Base-by-base conservation (phyloP, 257 asterid species). In the Apocynum venetum region DNA sequence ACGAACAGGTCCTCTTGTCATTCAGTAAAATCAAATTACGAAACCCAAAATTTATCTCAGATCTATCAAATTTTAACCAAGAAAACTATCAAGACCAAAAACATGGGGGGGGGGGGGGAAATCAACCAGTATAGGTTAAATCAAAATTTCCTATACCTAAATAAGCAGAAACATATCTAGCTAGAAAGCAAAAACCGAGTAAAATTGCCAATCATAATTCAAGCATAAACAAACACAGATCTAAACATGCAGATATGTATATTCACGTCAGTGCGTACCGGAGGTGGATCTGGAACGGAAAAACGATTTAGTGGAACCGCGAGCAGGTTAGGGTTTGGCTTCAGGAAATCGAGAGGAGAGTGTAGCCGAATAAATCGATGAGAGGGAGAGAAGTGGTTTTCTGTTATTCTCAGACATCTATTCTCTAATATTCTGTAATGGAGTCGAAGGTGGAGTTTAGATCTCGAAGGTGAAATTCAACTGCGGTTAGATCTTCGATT, bases 241-340 rank as follows among this genome's bases (percentile, higher is more conserved):
- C 79, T 59, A 53, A 12, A 14, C 4, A 41, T 38, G 38, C 31
- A 15, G 3, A 40, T 2, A 13, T 11, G 3, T 4, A 3, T 67
- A 67, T 6, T 44, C 35, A 43, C 43, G 9, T 43, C 73, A 20
- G 55, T 48, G 75, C 75, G 25, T 80, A 80, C 77, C 83, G 12
- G 56, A 20, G 51, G 52, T 25, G 78, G 80, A 81, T 81, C 75
- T 71, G 80, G 75, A 46, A 61, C 31, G 64, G 55, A 51, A 12
- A 49, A 25, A n/a, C 43, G 60, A 46, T 46, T 46, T 4, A 70
- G 71, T 15, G 49, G 40, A 72, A 52, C 10, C 68, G 53, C 73
- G 74, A 31, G 40, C 13, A n/a, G 77, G 77, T 75, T 76, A 80
- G 80, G 77, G 66, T 56, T 76, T 67, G 44, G 73, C 20, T 25